Evolutionary conservation across 495 filamentous ascomycete genomes (phyloP), one percentile per base, ranked within the genome.

Genomic region (Astrocystis sublimbata): DNA sequence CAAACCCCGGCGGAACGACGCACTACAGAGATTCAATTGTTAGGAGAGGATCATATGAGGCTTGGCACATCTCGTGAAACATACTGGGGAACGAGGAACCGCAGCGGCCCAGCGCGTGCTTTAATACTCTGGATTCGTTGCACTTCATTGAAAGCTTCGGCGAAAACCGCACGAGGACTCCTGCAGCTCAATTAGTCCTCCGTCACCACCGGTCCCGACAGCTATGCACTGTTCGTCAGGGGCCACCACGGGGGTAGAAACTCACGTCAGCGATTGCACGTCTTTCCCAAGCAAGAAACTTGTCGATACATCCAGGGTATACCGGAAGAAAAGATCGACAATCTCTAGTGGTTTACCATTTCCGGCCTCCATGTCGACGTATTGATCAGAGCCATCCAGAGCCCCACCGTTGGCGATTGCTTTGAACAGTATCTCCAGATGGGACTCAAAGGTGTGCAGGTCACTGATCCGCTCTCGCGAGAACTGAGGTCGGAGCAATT

Each of bases 231-330:
- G 17, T 31, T 12, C 4, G n/a, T n/a, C 28, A 13, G 28, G 36
- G 31, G 24, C 55, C 28, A 17, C 30, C 31, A 15, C 41, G 42
- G 17, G 33, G 57, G 36, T 21, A 17, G 31, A 26, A 46, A 64
- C 73, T 67, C 57, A 80, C 76, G 71, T 75, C n/a, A 93, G 78
- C 65, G 86, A 92, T 62, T 89, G 81, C 13, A 91, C 85, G 53
- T 86, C 85, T 49, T 87, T 77, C 13, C 93, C 93, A n/a, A 96
- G 82, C 35, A 97, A 76, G 70, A 94, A 96, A 60, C 93, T 89
- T 13, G 92, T 94, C 2, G 91, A 86, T 2, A 87, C 78, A 71
- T 97, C 92, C 9, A 97, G 78, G 1, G 92, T 93, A 65, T 88
- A 90, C 8, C 91, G 83, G 78, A 90, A 93, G 72, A 93, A 88